phyloP scores from a whole-genome alignment of 1,139 yeast genomes.

The Pichia sp. region DNA sequence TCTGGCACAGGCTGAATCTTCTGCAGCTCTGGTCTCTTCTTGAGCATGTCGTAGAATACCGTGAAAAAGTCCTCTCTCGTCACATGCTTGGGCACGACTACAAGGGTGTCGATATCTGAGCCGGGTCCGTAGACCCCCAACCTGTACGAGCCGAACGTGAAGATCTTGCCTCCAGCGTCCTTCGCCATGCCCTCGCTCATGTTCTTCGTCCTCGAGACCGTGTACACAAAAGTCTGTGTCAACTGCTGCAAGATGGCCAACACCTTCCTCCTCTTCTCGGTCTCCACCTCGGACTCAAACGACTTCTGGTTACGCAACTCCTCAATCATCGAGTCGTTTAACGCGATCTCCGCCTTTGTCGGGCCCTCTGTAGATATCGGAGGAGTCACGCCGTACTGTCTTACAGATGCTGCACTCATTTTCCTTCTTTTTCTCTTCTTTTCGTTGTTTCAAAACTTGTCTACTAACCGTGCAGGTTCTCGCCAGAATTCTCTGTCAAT shows the following conservation, averaged over 20 bases:
- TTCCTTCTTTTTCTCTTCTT: not conserved
- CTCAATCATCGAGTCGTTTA: constrained; percentile 71
- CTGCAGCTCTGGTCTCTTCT: constrained; percentile 72
- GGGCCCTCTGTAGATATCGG: constrained; percentile 86
- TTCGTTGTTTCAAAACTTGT: not conserved
- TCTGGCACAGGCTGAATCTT: constrained; percentile 93
- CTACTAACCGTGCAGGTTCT: no score
- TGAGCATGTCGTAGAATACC: constrained; percentile 64
- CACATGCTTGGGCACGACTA: constrained; percentile 97
- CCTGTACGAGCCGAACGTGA: constrained; percentile 91
- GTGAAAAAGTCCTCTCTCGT: constrained; percentile 81
- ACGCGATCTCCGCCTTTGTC: constrained; percentile 66
- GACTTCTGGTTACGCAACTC: constrained; percentile 84
- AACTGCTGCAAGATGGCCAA: constrained; percentile 65
- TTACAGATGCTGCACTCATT: constrained; percentile 19
- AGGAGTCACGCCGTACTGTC: constrained; percentile 75
- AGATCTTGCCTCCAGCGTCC: constrained; percentile 96
- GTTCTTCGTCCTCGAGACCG: constrained; percentile 72
- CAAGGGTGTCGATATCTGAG: constrained; percentile 91
- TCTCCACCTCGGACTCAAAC: constrained; percentile 80
- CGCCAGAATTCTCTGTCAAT: no score
- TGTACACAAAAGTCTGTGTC: constrained; percentile 75
- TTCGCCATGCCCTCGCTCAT: constrained; percentile 97
- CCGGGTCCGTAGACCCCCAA: constrained; percentile 98
- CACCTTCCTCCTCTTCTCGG: constrained; percentile 73